Evolutionary conservation across 2,329 filamentous ascomycete species (phyloP), one percentile per base, ranked within the genome.

Genomic region (Balansia obtecta): DNA sequence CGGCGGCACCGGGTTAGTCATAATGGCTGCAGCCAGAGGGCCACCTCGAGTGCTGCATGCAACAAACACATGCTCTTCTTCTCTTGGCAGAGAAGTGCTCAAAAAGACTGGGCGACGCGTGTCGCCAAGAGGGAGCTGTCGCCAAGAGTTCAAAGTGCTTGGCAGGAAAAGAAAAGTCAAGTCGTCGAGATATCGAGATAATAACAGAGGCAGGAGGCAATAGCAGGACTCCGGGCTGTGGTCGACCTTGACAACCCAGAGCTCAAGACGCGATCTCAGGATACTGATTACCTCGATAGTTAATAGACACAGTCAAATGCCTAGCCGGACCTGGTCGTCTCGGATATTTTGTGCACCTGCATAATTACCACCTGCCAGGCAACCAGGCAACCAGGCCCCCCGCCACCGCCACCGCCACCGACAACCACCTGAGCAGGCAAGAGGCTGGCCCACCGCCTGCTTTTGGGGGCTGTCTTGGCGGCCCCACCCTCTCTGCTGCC

Each of bases 81-180:
- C n/a, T 42, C 43, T 46, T 46, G 44, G 43, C 49, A 33, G 39
- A 22, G n/a, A 4, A n/a, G 6, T 13, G 9, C 15, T 43, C 34
- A 15, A 8, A 37, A 46, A 18, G 49, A 50, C 43, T 50, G 43
- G 49, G 9, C 38, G 44, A 46, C 44, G 49, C 43, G 43, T 33
- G 37, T 39, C 30, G 49, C 49, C 49, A 50, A 50, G 49, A 42
- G n/a, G 33, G 13, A 18, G 15, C 22, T n/a, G n/a, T n/a, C n/a
- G n/a, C n/a, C n/a, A n/a, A n/a, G n/a, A n/a, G n/a, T n/a, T n/a
- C n/a, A n/a, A 11, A 18, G 43, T 39, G 37, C 39, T 41, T 41
- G 39, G 39, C 39, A n/a, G n/a, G 39, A 18, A 41, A 20, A 41
- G 13, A 41, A 20, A 41, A 20, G 15, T 20, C 3, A 16, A 41